Evolutionary conservation across 2,329 filamentous ascomycete genomes (phyloP), one percentile per base, ranked within the genome.

Genomic region (Paracorniculantispora psalliotae): DNA sequence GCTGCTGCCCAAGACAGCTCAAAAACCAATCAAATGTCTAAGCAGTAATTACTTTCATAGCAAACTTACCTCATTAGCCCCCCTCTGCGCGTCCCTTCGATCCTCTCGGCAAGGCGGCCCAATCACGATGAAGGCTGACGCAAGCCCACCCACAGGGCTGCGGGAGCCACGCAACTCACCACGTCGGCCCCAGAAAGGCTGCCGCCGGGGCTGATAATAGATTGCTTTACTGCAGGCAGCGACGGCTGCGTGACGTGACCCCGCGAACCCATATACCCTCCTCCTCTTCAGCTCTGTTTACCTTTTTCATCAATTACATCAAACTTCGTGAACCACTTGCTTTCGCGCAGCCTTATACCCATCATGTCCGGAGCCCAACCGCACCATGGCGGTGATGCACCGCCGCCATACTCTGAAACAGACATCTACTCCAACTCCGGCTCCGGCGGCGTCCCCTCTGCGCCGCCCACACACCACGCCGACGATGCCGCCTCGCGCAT

Each of bases 331-430:
- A 44, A n/a, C 39, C 19, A 10, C 4, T 13, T 15, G 19, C n/a
- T 2, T 33, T 21, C 10, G 30, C 30, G 12, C 12, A 33, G 12
- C 10, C 10, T 33, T 33, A 6, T n/a, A 7, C 3, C 6, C 48
- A 55, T n/a, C 28, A 55, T 55, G 52, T 55, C 52, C 12, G 28
- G 28, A 7, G 19, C 52, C 8, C 19, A 17, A 47, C 41, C 52
- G 37, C 28, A 19, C 19, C 52, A 55, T 28, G 46, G 35, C 12
- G 70, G 75, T 58, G 73, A 80, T 60, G 67, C 69, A 8, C 79
- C 81, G 21, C 81, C 81, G 4, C 82, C 83, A 6, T 85, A 85
- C 64, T 78, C 78, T 41, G 81, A 83, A 68, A 83, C 79, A 17
- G 82, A 85, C 67, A 76, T 81, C 39, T 81, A 78, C 70, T 82